Conservation (phyloP, 176 grass and related monocot genomes). For the Bothriochloa decipiens region DNA sequence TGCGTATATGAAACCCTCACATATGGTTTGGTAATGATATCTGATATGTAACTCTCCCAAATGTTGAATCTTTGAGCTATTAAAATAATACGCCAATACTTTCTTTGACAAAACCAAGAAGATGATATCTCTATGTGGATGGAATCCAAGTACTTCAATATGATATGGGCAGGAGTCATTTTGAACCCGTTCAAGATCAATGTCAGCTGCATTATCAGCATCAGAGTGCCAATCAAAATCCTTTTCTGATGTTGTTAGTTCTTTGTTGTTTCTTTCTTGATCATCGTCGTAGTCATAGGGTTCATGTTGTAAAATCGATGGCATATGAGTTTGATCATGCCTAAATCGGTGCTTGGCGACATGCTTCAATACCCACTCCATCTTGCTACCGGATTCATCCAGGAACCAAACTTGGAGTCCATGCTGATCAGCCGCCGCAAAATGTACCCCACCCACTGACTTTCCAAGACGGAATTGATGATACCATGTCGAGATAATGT, state of each 20-base stretch:
- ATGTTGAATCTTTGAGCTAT: too few relatives aligned
- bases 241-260: not conserved
- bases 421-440: not conserved
- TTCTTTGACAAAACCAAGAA: not conserved
- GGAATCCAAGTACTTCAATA: not conserved
- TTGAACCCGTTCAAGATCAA: not conserved
- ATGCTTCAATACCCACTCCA: too few relatives aligned
- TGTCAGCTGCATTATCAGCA: not conserved
- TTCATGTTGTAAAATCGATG: constrained; percentile 18
- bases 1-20: constrained; percentile 10
- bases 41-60: too few relatives aligned
- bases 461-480: not conserved
- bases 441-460: not conserved
- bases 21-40: too few relatives aligned
- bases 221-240: constrained; percentile 25
- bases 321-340: not conserved
- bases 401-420: not conserved
- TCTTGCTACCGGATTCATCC: not conserved
- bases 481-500: not conserved
- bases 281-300: too few relatives aligned
- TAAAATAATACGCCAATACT: not conserved
- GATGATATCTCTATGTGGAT: constrained; percentile 3
- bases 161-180: not conserved
- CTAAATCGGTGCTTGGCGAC: not conserved
- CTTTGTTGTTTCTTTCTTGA: not conserved